Evolutionary conservation across 2,329 filamentous ascomycete genomes (phyloP).

Genomic region (Anisogramma anomala): DNA sequence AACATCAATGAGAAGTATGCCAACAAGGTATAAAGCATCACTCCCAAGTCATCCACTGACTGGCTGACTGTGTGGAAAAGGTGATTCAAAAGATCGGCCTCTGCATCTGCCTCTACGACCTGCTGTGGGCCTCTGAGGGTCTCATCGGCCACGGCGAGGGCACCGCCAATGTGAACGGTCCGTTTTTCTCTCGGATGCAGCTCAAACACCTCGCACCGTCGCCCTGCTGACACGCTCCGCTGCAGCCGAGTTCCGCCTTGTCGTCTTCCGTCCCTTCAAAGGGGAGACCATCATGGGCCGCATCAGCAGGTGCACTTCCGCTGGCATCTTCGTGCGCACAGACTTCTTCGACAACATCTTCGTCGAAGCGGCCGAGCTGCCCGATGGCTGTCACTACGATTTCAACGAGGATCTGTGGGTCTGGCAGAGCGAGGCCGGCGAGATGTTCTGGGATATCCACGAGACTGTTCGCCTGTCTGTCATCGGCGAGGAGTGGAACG

Average conservation of each 20-base stretch:
- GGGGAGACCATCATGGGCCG: conserved; percentile 80
- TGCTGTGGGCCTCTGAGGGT: conserved; percentile 81
- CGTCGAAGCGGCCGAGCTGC: conserved; percentile 61
- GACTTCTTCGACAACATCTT: conserved; percentile 94
- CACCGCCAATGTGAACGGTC: conserved; percentile 87
- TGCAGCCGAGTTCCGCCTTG: conserved; percentile 78
- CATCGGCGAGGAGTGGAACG: conserved; percentile 80
- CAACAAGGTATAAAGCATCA: conserved; percentile 54
- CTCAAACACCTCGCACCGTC: no score
- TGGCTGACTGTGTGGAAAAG: conserved; percentile 25
- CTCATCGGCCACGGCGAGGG: conserved; percentile 88
- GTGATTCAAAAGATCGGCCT: conserved; percentile 90
- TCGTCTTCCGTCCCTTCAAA: conserved; percentile 93
- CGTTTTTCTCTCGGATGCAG: background rate
- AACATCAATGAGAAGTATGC: conserved; percentile 96
- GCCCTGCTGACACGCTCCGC: conserved; percentile 9
- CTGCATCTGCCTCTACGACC: conserved; percentile 85
- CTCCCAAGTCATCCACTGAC: background rate
- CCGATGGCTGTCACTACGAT: conserved; percentile 64
- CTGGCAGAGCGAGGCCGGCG: conserved; percentile 61
- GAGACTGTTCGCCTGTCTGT: conserved; percentile 82
- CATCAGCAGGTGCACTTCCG: conserved; percentile 61
- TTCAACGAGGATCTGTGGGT: conserved; percentile 71
- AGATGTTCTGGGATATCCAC: conserved; percentile 76
- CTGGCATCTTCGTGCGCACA: conserved; percentile 68